phyloP scores from a whole-genome alignment of 805 yeast genomes.

The Wickerhamiella parazyma region DNA sequence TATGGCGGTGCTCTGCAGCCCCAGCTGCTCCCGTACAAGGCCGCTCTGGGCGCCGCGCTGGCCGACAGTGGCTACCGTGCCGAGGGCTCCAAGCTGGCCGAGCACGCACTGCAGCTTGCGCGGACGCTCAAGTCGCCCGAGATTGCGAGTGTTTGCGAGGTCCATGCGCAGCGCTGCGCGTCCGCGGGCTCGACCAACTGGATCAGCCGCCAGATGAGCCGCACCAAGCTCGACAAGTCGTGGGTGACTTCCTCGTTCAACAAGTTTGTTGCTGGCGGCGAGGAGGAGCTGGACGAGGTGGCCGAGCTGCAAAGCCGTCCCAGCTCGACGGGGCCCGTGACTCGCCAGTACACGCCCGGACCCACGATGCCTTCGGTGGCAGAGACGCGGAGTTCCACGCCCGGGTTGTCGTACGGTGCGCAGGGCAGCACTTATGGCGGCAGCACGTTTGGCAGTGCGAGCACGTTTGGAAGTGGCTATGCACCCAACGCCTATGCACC shows the following conservation, averaged over 20 bases:
- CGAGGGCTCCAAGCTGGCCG: slow-evolving; percentile 9
- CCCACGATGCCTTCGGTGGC: slow-evolving; percentile 1
- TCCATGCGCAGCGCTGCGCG: slow-evolving; percentile 4
- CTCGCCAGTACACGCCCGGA: slow-evolving; percentile 1
- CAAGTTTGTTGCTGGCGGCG: slow-evolving; percentile 80
- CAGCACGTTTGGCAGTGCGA: not conserved
- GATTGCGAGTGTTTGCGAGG: slow-evolving; percentile 8
- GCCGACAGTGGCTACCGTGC: slow-evolving; percentile 48
- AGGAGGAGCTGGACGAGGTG: slow-evolving; percentile 20
- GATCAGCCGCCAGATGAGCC: slow-evolving; percentile 41
- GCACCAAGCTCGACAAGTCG: slow-evolving; percentile 52
- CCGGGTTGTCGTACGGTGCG: not conserved
- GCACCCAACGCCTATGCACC: slow-evolving; percentile 5
- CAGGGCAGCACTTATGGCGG: not conserved
- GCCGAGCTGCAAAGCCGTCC: not conserved
- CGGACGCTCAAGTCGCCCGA: slow-evolving; percentile 7
- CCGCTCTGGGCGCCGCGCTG: slow-evolving; percentile 52
- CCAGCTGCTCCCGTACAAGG: slow-evolving; percentile 30
- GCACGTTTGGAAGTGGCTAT: not conserved
- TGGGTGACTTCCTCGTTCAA: slow-evolving; percentile 69
- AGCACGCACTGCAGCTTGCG: slow-evolving; percentile 9
- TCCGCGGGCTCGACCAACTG: slow-evolving; percentile 34
- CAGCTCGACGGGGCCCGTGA: slow-evolving; percentile 14
- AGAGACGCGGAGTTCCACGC: slow-evolving; percentile 4
- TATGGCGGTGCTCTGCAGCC: slow-evolving; percentile 21